Evolutionary conservation across 2,329 filamentous ascomycete species (phyloP), one percentile per base, ranked within the genome.

Genomic region (Penicillium nordicum): DNA sequence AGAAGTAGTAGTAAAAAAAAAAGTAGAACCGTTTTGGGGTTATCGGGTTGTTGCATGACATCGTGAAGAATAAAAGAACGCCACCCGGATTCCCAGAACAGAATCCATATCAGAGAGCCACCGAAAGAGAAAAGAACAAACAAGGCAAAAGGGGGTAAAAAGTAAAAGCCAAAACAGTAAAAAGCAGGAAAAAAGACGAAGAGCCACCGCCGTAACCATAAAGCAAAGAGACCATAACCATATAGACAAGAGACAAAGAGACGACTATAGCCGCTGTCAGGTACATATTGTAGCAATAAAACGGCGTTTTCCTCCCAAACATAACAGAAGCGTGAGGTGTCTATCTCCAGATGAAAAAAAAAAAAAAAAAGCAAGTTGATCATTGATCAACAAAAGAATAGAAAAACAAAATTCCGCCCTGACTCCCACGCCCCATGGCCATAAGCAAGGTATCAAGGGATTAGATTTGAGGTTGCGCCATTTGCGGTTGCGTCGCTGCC

Each of bases 391-490:
- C n/a, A 27, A 18, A 40, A 27, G 21, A 23, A 44, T 55, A 27
- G 7, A 27, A 25, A 40, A 37, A 40, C n/a, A 12, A 23, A 47
- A 49, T 36, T 25, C 41, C 32, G 29, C 6, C 38, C 51, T 12
- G 38, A 46, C 41, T 42, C 55, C 52, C 34, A 50, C 47, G 44
- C 47, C 45, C 49, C 40, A 55, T 58, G 48, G 46, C 32, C 44
- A 42, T 48, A 37, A 50, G 37, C 30, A 57, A 21, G 36, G 49
- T 32, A 59, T 42, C 40, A 38, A 47, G 30, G 41, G 38, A 58
- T 72, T 66, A 75, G 34, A 75, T 74, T 59, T 73, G 71, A 29
- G 72, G 72, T 55, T 74, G 72, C 30, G 72, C 69, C 18, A 71
- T 66, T 38, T 73, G 71, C 12, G 72, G 72, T 55, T 74, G 72